Conservation (phyloP, 2,329 filamentous ascomycete genomes). For the Harringtonia lauricola region DNA sequence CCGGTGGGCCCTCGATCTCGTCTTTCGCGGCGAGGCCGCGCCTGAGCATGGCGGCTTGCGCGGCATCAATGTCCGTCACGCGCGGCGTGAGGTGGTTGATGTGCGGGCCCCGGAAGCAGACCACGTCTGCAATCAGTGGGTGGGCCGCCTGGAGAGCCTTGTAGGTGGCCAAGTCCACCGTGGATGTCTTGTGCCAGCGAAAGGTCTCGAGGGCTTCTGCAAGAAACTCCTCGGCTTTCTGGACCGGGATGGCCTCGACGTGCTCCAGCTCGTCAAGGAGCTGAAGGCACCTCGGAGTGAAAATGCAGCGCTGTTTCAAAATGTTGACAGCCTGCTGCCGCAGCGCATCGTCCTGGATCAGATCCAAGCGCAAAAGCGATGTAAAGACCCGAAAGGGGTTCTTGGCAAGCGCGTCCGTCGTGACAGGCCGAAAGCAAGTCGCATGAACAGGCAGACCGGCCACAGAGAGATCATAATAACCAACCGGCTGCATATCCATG, state of each 20-base stretch:
- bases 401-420: conserved; percentile 19
- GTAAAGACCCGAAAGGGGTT: conserved; percentile 34
- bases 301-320: background rate
- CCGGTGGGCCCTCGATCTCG: conserved; percentile 39
- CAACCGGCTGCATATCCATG: conserved; percentile 36
- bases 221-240: conserved; percentile 27
- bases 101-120: conserved; percentile 28
- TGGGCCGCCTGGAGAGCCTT: conserved; percentile 28
- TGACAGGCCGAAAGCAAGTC: conserved; percentile 21
- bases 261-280: background rate
- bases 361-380: conserved; percentile 26
- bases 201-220: conserved; percentile 33
- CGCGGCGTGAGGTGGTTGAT: conserved; percentile 44
- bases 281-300: background rate
- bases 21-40: conserved; percentile 32
- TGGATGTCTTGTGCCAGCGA: conserved; percentile 31
- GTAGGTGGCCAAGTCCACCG: conserved; percentile 29
- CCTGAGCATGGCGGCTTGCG: conserved; percentile 29
- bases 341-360: conserved; percentile 17
- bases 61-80: conserved; percentile 34
- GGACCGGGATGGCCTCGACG: conserved; percentile 16
- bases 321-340: background rate
- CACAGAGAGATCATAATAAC: conserved; percentile 37
- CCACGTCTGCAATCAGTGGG: conserved; percentile 37
- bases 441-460: background rate